phyloP scores from a whole-genome alignment of 257 asterid genomes.

The Petunia axillaris region DNA sequence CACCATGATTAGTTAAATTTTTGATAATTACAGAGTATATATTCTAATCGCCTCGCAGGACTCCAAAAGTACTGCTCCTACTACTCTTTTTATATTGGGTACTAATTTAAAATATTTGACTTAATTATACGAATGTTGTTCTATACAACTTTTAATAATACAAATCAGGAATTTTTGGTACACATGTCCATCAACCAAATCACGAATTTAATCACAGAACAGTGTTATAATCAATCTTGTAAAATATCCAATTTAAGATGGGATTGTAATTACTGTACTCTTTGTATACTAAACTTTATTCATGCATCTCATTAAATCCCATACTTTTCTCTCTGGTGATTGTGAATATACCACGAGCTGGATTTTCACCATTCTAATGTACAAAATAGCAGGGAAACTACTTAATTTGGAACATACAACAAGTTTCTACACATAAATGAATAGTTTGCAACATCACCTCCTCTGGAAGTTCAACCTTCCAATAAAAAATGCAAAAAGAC shows the following conservation, averaged over 20 bases:
- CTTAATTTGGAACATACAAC: neutral
- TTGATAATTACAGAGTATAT: too few species aligned
- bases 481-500: conserved; percentile 40
- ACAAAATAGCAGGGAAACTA: neutral
- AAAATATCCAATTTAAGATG: neutral
- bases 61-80: too few species aligned
- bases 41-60: too few species aligned
- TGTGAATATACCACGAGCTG: neutral
- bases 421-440: conserved; percentile 16
- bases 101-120: too few species aligned
- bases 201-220: too few species aligned
- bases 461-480: conserved; percentile 47
- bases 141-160: too few species aligned
- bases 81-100: too few species aligned
- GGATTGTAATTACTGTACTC: too few species aligned
- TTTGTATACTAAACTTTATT: neutral
- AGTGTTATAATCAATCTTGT: neutral
- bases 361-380: neutral
- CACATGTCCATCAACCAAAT: too few species aligned
- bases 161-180: too few species aligned
- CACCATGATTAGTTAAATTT: too few species aligned
- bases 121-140: too few species aligned
- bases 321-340: neutral
- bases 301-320: neutral
- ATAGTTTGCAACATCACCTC: conserved; percentile 33